phyloP scores from a whole-genome alignment of 2,329 filamentous ascomycete species.

The Cryphonectria nitschkei region DNA sequence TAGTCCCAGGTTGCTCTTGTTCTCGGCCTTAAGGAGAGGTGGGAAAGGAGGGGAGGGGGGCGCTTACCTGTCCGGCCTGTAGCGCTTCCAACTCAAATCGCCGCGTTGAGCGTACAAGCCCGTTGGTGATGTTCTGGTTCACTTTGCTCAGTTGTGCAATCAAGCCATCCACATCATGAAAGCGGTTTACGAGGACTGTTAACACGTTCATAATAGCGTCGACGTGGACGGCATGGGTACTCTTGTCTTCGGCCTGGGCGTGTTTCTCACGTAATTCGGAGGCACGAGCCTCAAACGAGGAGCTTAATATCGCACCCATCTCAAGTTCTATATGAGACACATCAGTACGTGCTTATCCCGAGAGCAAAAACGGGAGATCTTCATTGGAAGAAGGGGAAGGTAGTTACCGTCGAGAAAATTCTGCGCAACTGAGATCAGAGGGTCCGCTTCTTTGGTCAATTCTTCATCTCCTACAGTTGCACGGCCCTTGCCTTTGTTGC shows the following conservation, averaged over 20 bases:
- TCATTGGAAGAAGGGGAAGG: not conserved
- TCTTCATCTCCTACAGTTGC: conserved; percentile 31
- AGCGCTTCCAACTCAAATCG: conserved; percentile 56
- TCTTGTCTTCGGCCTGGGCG: conserved; percentile 38
- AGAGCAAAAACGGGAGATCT: not conserved
- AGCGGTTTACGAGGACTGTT: conserved; percentile 41
- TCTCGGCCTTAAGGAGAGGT: not conserved
- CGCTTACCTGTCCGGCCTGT: conserved; percentile 53
- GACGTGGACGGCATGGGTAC: conserved; percentile 42
- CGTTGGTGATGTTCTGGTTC: conserved; percentile 40
- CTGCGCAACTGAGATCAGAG: conserved; percentile 46
- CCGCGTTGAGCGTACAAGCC: conserved; percentile 46
- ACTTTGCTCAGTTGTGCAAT: conserved; percentile 41
- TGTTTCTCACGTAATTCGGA: conserved; percentile 51
- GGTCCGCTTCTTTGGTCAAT: conserved; percentile 37
- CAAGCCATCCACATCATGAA: conserved; percentile 39
- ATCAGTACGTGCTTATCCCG: not conserved
- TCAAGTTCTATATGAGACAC: conserved; percentile 48
- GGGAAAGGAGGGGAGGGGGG: not conserved
- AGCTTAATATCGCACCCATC: conserved; percentile 42
- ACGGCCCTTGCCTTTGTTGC: conserved; percentile 49
- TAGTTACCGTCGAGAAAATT: conserved; percentile 57
- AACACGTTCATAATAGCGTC: conserved; percentile 45
- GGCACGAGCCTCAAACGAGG: conserved; percentile 41
- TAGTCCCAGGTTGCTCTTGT: not conserved